Evolutionary conservation across 352 stramenopile species (phyloP), one percentile per base, ranked within the genome.

Genomic region (Phytophthora quininea): DNA sequence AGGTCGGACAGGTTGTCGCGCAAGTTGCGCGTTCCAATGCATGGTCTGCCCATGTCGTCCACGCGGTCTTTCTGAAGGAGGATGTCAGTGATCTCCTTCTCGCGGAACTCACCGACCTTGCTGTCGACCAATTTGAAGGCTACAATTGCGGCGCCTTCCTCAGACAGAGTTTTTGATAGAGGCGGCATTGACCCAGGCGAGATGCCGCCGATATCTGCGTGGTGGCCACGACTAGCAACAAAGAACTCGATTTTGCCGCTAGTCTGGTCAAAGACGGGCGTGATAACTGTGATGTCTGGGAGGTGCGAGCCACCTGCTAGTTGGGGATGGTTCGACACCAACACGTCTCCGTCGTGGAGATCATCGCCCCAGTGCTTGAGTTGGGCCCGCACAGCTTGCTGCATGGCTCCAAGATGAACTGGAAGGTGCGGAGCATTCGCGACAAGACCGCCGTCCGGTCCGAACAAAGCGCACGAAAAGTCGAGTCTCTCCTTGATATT

Each of bases 401-500:
- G 95, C 97, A 99, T 99, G 3, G 97, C 96, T 29, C 98, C 98
- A 24, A 99, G 84, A 74, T 99, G 98, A 6, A 99, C 97, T 9
- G 98, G 98, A 45, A 99, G 89, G 73, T 99, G 98, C 5, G 98
- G 98, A 3, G 98, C 98, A 76, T 99, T 99, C 1, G 98, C 98
- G 9, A 99, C 97, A n/a, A 99, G 81, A n/a, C 96, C 97, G 48
- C 98, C 98, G 46, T 99, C 89, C 7, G 93, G 91, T 29, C 96
- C 98, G 77, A 99, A 99, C 14, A 99, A 80, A 24, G 98, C 98
- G 59, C 98, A 99, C 2, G 93, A 98, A 73, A 99, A 99, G 67
- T 99, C 98, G 9, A 99, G 82, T 12, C 98, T 86, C 74, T 99
- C 98, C 76, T 99, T 99, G 74, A 99, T 99, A 71, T 99, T 99